Evolutionary conservation across 129 eudicot genomes (phyloP), one percentile per base, ranked within the genome.

Genomic region (Flaveria sonorensis): DNA sequence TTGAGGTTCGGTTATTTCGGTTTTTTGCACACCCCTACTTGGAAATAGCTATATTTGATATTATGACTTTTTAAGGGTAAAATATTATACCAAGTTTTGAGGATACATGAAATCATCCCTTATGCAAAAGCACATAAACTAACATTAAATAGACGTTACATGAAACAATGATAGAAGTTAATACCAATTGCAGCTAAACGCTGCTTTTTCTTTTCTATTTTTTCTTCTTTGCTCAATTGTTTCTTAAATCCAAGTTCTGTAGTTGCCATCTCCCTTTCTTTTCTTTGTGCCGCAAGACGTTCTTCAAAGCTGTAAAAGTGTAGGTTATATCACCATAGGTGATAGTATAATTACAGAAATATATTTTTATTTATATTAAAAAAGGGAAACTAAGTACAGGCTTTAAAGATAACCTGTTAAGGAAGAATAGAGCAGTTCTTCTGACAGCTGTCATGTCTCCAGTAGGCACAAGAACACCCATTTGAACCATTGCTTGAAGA

Each of bases 391-490:
- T 15, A 65, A 28, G 75, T 79, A 36, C 24, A 47, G 39, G 64
- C 20, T 71, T 48, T 43, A 24, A 47, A 42, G 30, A 23, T 75
- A 32, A 95, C 99, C 92, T 95, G 81, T 88, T 89, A 70, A 95
- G 97, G 79, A 95, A 95, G 81, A 95, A 95, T 51, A 79, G 86
- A 26, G 99, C 99, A 18, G 99, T 95, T 83, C 99, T 82, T 81
- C 97, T 88, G 70, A 95, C 96, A 76, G 99, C 99, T 60, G 99
- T 95, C 99, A 89, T 95, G 81, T 95, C 99, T 63, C 99, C 99
- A 1, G 99, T 95, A 43, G 99, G 99, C 45, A 95, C 99, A 63
- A 95, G 92, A 82, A 95, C 96, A 21, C 99, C 99, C 99, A 95
- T 95, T 85, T 91, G 97, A 68, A 95, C 87, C 93, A 87, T 89